Base-by-base conservation (phyloP, 345 rosid genomes). In the Eucalyptus decipiens region DNA sequence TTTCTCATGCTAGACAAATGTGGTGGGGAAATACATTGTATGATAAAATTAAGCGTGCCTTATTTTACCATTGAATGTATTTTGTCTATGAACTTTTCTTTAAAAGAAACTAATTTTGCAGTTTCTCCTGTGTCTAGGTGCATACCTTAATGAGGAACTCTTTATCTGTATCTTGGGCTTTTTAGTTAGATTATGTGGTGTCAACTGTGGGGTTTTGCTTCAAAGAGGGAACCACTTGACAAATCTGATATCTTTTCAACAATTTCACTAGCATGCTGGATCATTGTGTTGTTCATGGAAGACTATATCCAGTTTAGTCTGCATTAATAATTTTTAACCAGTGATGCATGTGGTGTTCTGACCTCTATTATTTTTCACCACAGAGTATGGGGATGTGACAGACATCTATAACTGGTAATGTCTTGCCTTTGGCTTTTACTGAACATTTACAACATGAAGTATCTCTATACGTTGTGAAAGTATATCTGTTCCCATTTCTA, bases 341-440 rank as follows among this genome's bases (percentile, higher is more conserved):
- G 51, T n/a, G 28, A 48, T 37, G 47, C 65, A 54, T 56, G 52
- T 37, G 43, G 60, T 45, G 40, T 76, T 76, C 85, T 76, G 85
- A 76, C 47, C 28, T 67, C 13, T 76, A 50, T 76, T 86, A 76
- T 32, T 89, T 88, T 88, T 90, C 89, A 50, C 90, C 91, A 88
- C 98, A 96, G 99, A 96, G 90, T 97, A 96, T 90, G 99, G 99
- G 90, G 98, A 96, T 88, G 97, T 96, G 94, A 96, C 99, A 16
- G 96, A 96, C 93, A 96, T 97, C 88, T 97, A 97, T 92, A 97
- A 92, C 93, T 97, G 99, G 99, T 97, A 96, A 93, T 80, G 83
- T 89, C 86, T 90, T 87, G 88, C 89, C 72, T 32, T 89, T 89
- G 14, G 83, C 42, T 47, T 54, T 21, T 87, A 15, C 69, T 65